Evolutionary conservation across 78 protist species (phyloP), one percentile per base, ranked within the genome.

Genomic region (Emiliania huxleyi): DNA sequence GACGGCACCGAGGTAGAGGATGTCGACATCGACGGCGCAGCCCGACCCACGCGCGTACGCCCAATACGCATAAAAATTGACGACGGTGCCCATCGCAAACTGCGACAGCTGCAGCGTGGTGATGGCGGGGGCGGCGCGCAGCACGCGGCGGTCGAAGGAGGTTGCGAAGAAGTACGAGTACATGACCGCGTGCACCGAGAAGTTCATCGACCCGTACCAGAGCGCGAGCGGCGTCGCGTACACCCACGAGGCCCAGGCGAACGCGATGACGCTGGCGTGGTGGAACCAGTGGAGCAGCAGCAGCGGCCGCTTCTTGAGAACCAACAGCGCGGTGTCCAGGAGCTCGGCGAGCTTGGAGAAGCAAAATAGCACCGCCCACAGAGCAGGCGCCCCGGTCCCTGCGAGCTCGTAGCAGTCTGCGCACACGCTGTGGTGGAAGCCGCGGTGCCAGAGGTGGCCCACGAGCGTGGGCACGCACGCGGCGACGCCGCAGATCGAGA

Each of bases 181-280:
- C 85, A 77, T 77, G 33, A 77, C 33, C 4, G 85, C 44, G 85
- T 77, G 85, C 44, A 77, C 85, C 11, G 85, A 77, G 15, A 22
- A 77, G 29, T 77, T 77, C 85, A 77, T 77, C 46, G 46, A 18
- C 19, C 85, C 85, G 29, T 77, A 77, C 85, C 85, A 40, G 46
- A 77, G 85, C 2, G 75, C 75, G 8, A 62, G 75, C 2, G 75
- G 75, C 75, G 75, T 62, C 23, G 3, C 37, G 75, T 62, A 62
- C 25, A 40, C 46, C 85, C 85, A 77, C 21, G 85, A 45, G 23
- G n/a, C 46, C 85, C 85, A 77, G 18, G 46, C 85, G 46, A 77
- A 77, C 46, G 35, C 85, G 46, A 77, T 77, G 48, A 77, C 85
- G 15, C 33, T 15, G 48, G 85, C 42, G 46, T 77, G 85, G 23